Evolutionary conservation across 148 eudicot genomes (phyloP).

Genomic region (Fagopyrum homotropicum): DNA sequence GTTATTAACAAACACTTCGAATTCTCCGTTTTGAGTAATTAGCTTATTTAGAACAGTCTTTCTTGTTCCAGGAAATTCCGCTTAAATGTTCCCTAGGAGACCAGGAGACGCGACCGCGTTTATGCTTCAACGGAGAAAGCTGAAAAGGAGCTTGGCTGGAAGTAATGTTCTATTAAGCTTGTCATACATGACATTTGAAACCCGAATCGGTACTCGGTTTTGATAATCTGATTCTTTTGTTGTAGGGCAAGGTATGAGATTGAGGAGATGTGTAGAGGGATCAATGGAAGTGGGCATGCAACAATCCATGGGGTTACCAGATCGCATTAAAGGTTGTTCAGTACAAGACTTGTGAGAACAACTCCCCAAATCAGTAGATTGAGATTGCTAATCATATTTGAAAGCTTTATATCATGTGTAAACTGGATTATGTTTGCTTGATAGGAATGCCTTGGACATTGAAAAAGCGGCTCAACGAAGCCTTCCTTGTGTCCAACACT

Average conservation of each 20-base stretch:
- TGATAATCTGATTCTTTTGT: background rate
- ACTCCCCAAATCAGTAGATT: no score
- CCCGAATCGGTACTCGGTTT: no score
- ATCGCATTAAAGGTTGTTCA: background rate
- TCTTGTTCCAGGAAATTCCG: constrained; percentile 59
- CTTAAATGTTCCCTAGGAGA: constrained; percentile 63
- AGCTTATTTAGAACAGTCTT: background rate
- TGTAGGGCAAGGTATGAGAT: constrained; percentile 76
- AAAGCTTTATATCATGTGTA: no score
- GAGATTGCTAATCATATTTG: no score
- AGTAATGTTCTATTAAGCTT: no score
- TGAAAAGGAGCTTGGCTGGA: constrained; percentile 79
- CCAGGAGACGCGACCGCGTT: constrained; percentile 79
- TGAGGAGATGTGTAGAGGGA: constrained; percentile 84
- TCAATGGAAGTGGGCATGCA: constrained; percentile 90
- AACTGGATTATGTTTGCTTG: no score
- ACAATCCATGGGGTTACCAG: constrained; percentile 72
- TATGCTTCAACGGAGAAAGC: constrained; percentile 80
- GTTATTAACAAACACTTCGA: constrained; percentile 17
- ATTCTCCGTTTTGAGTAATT: background rate
- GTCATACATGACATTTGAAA: no score
- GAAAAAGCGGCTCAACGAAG: no score
- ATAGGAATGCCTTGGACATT: no score
- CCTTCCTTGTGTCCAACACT: no score
- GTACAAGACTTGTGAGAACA: no score